phyloP scores from a whole-genome alignment of 108 stramenopile genomes.

The Nitzschia sp. region DNA sequence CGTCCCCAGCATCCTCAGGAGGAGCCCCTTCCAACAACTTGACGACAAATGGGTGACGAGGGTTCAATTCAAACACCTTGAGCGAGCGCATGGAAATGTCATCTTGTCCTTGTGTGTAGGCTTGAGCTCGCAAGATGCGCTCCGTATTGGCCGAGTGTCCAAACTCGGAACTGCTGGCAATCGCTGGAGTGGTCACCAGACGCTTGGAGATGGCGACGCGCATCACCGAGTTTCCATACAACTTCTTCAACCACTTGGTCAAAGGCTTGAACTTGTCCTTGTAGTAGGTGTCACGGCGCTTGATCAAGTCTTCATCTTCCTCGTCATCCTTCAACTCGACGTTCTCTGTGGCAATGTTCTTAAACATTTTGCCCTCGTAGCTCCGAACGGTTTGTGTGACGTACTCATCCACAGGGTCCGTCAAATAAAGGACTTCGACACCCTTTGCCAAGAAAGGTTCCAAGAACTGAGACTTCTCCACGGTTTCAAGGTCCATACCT shows the following conservation, averaged over 20 bases:
- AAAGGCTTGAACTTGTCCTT: slow-evolving; percentile 93
- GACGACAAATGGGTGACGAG: slow-evolving; percentile 95
- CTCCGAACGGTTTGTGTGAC: slow-evolving; percentile 67
- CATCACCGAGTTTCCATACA: slow-evolving; percentile 82
- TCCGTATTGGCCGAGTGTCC: slow-evolving; percentile 99
- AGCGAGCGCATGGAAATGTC: slow-evolving; percentile 62
- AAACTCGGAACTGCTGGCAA: slow-evolving; percentile 90
- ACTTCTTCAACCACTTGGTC: slow-evolving; percentile 92
- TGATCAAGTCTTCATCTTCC: slow-evolving; percentile 90
- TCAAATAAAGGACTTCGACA: slow-evolving; percentile 94
- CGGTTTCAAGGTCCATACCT: slow-evolving; percentile 79
- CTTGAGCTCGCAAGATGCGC: slow-evolving; percentile 97
- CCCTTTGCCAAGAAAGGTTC: slow-evolving; percentile 89
- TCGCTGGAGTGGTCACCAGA: slow-evolving; percentile 86
- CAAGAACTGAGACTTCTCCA: slow-evolving; percentile 90
- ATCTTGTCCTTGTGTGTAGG: slow-evolving; percentile 75
- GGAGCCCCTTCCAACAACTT: slow-evolving; percentile 78
- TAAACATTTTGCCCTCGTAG: slow-evolving; percentile 88
- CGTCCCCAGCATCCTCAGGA: slow-evolving; percentile 69
- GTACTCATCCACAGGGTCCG: slow-evolving; percentile 97
- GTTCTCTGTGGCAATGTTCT: slow-evolving; percentile 91
- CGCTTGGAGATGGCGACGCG: slow-evolving; percentile 91
- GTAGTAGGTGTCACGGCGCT: slow-evolving; percentile 92
- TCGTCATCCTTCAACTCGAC: slow-evolving; percentile 98
- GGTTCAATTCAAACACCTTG: slow-evolving; percentile 98